A percentile compares a stretch with the other conserved stretches of the same genome.
phyloP scores from a whole-genome alignment of 805 yeast genomes.

The Scheffersomyces stipitis region DNA sequence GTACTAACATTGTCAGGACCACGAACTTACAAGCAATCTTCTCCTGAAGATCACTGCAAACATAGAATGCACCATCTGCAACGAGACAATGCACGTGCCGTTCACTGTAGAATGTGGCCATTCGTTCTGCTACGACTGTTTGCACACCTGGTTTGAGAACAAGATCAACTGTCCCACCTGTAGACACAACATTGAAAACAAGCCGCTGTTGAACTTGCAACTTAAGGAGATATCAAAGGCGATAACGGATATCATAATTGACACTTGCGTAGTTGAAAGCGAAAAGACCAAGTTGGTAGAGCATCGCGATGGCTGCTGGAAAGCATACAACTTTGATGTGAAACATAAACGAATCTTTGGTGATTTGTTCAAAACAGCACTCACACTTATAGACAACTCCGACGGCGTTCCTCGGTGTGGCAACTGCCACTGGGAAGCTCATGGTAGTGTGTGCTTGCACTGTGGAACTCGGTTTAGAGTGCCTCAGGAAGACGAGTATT shows the following conservation, averaged over 20 bases:
- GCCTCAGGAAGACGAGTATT: conserved; percentile 29
- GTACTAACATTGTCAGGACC: conserved; percentile 21
- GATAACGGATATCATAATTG: conserved; percentile 40
- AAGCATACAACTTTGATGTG: conserved; percentile 42
- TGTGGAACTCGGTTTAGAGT: conserved; percentile 57
- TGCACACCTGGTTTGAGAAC: conserved; percentile 60
- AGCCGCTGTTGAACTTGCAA: conserved; percentile 55
- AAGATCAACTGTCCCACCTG: conserved; percentile 71
- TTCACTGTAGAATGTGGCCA: conserved; percentile 69
- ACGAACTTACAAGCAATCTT: conserved; percentile 17
- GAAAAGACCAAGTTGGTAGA: conserved; percentile 20
- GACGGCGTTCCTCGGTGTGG: conserved; percentile 78
- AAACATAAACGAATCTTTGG: conserved; percentile 44
- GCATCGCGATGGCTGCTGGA: conserved; percentile 25
- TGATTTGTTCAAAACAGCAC: conserved; percentile 49
- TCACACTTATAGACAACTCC: conserved; percentile 55
- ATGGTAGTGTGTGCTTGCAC: conserved; percentile 64
- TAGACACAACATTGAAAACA: conserved; percentile 44
- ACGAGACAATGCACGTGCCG: conserved; percentile 68
- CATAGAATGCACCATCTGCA: conserved; percentile 63
- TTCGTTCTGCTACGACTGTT: conserved; percentile 66
- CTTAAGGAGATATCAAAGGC: conserved; percentile 49
- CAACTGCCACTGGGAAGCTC: conserved; percentile 78
- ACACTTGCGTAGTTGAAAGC: conserved; percentile 24
- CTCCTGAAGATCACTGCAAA: conserved; percentile 27